A percentile compares a stretch with the other conserved stretches of the same genome.
Conservation (phyloP, 225 moss, liverwort and hornwort genomes). For the Marchantia paleacea region DNA sequence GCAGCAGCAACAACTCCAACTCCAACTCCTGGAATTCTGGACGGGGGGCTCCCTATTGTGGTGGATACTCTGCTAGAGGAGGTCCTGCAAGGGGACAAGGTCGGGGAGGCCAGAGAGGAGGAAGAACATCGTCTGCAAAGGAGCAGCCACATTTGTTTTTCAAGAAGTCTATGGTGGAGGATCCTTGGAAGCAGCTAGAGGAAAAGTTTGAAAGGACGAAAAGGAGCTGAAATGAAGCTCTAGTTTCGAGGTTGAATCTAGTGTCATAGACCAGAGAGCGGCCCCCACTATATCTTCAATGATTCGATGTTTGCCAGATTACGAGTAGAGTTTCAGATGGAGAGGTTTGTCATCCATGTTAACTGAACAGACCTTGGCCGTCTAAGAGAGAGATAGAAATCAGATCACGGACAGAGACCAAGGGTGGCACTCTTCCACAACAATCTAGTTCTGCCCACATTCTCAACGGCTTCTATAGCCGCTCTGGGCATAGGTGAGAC, state of each 20-base stretch:
- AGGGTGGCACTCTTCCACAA: no score
- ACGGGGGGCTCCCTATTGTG: not conserved
- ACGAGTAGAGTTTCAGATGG: no score
- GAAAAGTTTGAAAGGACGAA: slow-evolving; percentile 2
- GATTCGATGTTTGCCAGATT: no score
- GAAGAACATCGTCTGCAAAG: slow-evolving; percentile 24
- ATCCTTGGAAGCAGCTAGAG: slow-evolving; percentile 43
- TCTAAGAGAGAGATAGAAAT: no score
- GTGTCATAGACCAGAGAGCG: no score
- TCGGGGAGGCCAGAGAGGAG: slow-evolving; percentile 16
- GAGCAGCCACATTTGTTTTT: slow-evolving; percentile 37
- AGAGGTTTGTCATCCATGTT: no score
- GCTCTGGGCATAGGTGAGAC: not conserved
- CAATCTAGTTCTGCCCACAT: not conserved
- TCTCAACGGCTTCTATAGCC: not conserved
- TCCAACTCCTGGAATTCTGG: slow-evolving; percentile 7
- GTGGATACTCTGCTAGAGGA: not conserved
- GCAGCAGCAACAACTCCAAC: not conserved
- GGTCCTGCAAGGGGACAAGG: slow-evolving; percentile 18
- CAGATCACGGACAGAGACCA: no score
- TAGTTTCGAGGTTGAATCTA: no score
- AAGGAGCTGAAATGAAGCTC: not conserved
- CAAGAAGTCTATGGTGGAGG: slow-evolving; percentile 43
- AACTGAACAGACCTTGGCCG: no score
- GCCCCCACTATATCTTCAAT: no score